A percentile compares a stretch with the other conserved stretches of the same genome.
These are phyloP conservation scores for Candida maesae DNA, from an alignment of 805 yeast species.

Conservation along the genomic window DNA sequence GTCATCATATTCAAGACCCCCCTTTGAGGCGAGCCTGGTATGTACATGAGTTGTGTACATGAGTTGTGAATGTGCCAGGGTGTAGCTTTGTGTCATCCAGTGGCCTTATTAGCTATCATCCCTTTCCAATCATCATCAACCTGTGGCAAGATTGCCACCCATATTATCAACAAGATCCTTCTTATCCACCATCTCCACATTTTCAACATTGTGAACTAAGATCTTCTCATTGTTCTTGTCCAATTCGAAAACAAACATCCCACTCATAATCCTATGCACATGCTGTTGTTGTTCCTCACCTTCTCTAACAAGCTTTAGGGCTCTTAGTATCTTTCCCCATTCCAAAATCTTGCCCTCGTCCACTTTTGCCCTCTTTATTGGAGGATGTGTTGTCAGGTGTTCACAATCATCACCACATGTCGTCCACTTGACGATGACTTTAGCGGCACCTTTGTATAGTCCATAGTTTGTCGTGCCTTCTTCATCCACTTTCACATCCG, in stretches of 20 bases:
- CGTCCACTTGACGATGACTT: conserved; percentile 52
- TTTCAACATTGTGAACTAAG: conserved; percentile 62
- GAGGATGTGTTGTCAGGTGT: conserved; percentile 36
- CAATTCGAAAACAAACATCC: conserved; percentile 64
- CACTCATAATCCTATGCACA: conserved; percentile 32
- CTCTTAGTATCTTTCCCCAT: conserved; percentile 4
- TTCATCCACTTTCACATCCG: conserved; percentile 19
- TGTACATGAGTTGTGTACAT: no score
- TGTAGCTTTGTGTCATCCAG: no score
- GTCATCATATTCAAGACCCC: no score
- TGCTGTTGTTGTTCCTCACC: conserved; percentile 3
- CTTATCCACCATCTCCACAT: conserved; percentile 55
- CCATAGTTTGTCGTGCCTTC: conserved; percentile 12
- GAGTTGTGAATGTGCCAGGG: no score
- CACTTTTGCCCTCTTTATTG: background rate
- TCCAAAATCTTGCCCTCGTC: conserved; percentile 2
- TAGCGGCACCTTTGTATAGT: conserved; percentile 34
- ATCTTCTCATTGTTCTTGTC: conserved; percentile 51
- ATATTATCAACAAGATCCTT: conserved; percentile 17
- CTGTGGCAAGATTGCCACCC: conserved; percentile 8
- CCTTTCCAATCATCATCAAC: no score
- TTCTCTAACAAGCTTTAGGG: background rate
- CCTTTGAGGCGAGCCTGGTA: no score
- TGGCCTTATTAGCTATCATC: no score
- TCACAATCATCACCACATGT: conserved; percentile 52